Evolutionary conservation across 2,329 filamentous ascomycete species (phyloP).

Genomic region (Ophiocordyceps camponoti-rufipedis): DNA sequence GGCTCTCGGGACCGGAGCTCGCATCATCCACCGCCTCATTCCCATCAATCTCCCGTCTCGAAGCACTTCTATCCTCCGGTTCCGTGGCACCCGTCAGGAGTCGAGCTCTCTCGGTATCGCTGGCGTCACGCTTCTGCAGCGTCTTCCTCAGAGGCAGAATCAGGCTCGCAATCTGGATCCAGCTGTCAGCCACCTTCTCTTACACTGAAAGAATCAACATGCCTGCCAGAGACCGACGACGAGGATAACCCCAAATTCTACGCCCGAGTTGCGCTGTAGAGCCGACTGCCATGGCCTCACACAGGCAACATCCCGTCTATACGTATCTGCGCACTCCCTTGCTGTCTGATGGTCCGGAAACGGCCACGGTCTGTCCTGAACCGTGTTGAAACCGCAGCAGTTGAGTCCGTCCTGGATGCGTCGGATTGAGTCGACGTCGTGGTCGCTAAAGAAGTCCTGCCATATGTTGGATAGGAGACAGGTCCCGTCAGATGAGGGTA

Average conservation of each 20-base stretch:
- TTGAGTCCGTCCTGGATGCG: conserved; percentile 41
- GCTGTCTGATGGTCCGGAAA: conserved; percentile 19
- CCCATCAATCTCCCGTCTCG: neutral
- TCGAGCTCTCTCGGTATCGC: neutral
- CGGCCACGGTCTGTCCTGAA: conserved; percentile 39
- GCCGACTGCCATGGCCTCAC: conserved; percentile 25
- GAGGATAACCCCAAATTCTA: conserved; percentile 26
- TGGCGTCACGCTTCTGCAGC: neutral
- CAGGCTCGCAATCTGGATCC: neutral
- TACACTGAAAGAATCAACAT: neutral
- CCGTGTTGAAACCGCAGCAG: conserved; percentile 42
- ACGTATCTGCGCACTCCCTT: conserved; percentile 23
- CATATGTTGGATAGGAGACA: conserved; percentile 6
- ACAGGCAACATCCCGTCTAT: conserved; percentile 25
- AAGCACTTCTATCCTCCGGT: neutral
- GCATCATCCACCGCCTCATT: neutral
- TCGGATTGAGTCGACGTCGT: conserved; percentile 28
- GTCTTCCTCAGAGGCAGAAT: neutral
- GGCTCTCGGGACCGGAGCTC: neutral
- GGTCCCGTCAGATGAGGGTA: conserved; percentile 2
- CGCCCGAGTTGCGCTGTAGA: conserved; percentile 19
- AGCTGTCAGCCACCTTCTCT: neutral
- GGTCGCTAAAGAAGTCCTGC: conserved; percentile 11
- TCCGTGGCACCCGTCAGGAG: neutral
- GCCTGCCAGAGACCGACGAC: conserved; percentile 31